phyloP scores from a whole-genome alignment of 305 asterid genomes.

The Plantago coronopus region DNA sequence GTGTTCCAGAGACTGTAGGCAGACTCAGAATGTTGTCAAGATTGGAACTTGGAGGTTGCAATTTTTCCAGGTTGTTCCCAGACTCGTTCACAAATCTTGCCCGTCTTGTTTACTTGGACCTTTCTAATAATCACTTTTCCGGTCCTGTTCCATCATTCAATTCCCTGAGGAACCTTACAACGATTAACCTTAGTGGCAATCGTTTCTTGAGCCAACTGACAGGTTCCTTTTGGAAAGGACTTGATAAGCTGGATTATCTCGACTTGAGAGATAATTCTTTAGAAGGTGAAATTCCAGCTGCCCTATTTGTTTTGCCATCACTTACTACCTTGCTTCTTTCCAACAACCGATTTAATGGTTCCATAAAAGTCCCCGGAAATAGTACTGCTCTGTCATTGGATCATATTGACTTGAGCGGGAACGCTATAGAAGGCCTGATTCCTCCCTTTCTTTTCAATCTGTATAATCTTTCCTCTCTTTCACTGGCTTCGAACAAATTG shows the following conservation, averaged over 20 bases:
- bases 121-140: conserved; percentile 35
- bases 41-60: conserved; percentile 34
- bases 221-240: conserved; percentile 34
- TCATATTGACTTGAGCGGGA: conserved; percentile 36
- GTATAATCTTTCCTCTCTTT: conserved; percentile 28
- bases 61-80: conserved; percentile 46
- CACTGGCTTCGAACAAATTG: conserved; percentile 42
- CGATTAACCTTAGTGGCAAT: conserved; percentile 25
- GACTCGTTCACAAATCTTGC: conserved; percentile 41
- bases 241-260: conserved; percentile 31
- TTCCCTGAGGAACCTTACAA: conserved; percentile 30
- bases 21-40: conserved; percentile 36
- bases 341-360: conserved; percentile 32
- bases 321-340: conserved; percentile 21
- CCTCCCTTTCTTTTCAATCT: conserved; percentile 43
- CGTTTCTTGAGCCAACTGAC: conserved; percentile 35
- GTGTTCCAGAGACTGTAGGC: conserved; percentile 44
- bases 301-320: conserved; percentile 36
- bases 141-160: conserved; percentile 49
- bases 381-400: conserved; percentile 22
- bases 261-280: conserved; percentile 44
- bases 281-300: conserved; percentile 41
- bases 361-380: conserved; percentile 6
- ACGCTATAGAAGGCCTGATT: conserved; percentile 47
- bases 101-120: conserved; percentile 36